phyloP scores from a whole-genome alignment of 1,139 yeast species.

The Pichia sp. region DNA sequence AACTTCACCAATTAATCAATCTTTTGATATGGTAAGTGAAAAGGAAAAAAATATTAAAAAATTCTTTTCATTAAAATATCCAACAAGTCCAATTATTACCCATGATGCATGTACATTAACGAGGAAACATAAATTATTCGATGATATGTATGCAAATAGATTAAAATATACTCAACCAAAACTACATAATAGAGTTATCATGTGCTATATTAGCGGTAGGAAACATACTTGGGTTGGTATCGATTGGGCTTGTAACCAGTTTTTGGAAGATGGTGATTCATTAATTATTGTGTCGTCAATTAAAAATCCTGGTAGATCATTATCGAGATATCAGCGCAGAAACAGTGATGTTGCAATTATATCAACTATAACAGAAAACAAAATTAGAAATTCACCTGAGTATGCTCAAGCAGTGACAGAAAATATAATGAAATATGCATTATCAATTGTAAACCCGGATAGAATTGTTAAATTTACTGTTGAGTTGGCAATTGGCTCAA shows the following conservation, averaged over 20 bases:
- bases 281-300: conserved; percentile 47
- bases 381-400: conserved; percentile 26
- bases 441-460: conserved; percentile 44
- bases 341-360: conserved; percentile 6
- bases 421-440: conserved; percentile 46
- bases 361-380: conserved; percentile 20
- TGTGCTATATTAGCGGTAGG: conserved; percentile 65
- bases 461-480: conserved; percentile 51
- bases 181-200: conserved; percentile 46
- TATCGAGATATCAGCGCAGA: conserved; percentile 10
- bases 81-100: conserved; percentile 30
- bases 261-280: conserved; percentile 58
- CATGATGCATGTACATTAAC: conserved; percentile 45
- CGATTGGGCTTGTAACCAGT: conserved; percentile 54
- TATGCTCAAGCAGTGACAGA: conserved; percentile 32
- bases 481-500: conserved; percentile 57
- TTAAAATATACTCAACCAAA: conserved; percentile 32
- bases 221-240: conserved; percentile 75
- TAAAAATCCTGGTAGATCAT: conserved; percentile 26
- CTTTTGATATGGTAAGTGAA: conserved; percentile 8
- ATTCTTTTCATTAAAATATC: conserved; percentile 20
- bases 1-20: not conserved
- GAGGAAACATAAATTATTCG: conserved; percentile 39
- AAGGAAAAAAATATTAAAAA: conserved; percentile 2
- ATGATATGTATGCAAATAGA: conserved; percentile 26